Base-by-base conservation (phyloP, 495 filamentous ascomycete genomes). In the Annulohypoxylon nitens region DNA sequence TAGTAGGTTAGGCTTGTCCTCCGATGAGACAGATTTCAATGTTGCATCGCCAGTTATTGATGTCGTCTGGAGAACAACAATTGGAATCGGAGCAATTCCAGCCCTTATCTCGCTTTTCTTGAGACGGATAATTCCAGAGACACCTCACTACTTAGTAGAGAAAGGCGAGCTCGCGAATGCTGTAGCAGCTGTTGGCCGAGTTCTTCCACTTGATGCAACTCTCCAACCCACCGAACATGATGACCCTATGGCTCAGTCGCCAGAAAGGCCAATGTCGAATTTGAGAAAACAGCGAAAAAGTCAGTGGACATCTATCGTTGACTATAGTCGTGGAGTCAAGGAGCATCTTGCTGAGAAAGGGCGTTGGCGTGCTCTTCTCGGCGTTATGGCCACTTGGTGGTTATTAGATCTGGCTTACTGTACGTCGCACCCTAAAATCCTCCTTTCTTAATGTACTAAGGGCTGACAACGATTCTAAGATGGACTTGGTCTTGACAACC, bases 401-500 rank as follows among this genome's bases (percentile, higher is more conserved):
- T 83, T 92, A 59, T 82, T 79, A 26, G 74, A 75, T 43, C 51
- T 85, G 20, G 89, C 89, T 16, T 92, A 90, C 78, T 93, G 64
- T 59, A 59, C 12, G 64, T 50, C 12, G 43, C n/a, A 43, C n/a
- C 41, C 16, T 61, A 4, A 2, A 11, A 39, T 43, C 12, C 39
- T n/a, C 39, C 39, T 4, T 43, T 14, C 14, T 14, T n/a, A 26
- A 18, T 18, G 0, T 7, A 61, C 0, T 4, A 30, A 11, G 2
- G 23, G 20, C 41, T 62, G 50, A 62, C 16, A 9, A 11, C 2
- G 16, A 20, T 23, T 36, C 50, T 51, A 7, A 67, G 64, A 93
- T 73, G 91, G 91, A 63, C 84, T 93, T 14, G 88, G 89, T 55
- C 80, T 93, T n/a, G 91, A 91, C 79, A 90, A 89, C 75, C 87